These are phyloP conservation scores for Ilyonectria mors-panacis DNA, from an alignment of 2,329 filamentous ascomycete species.

Conservation along the genomic window DNA sequence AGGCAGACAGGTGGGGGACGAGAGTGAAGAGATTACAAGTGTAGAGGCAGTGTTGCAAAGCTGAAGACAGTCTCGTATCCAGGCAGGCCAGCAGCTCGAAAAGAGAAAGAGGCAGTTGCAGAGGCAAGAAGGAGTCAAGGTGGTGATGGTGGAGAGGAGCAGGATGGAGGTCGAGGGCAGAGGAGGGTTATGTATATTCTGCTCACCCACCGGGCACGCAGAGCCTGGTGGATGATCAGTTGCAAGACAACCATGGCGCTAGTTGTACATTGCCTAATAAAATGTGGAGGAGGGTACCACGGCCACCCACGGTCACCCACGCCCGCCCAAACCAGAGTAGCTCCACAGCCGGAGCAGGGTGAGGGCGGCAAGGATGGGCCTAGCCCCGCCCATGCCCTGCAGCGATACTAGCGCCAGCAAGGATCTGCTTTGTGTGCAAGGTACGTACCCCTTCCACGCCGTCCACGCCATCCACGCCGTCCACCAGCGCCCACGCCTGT, in stretches of 20 bases:
- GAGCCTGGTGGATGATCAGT: conserved; percentile 51
- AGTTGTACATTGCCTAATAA: conserved; percentile 50
- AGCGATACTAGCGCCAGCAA: conserved; percentile 45
- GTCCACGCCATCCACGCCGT: conserved; percentile 32
- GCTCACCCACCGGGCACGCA: conserved; percentile 46
- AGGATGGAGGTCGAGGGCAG: conserved; percentile 41
- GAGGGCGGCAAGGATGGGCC: conserved; percentile 35
- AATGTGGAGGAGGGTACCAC: conserved; percentile 49
- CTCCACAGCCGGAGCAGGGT: conserved; percentile 34
- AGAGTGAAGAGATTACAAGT: conserved; percentile 35
- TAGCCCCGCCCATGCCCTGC: conserved; percentile 49
- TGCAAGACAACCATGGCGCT: conserved; percentile 43
- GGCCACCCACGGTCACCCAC: conserved; percentile 43
- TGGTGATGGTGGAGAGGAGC: conserved; percentile 39
- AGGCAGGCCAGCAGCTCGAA: conserved; percentile 35
- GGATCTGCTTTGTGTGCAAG: conserved; percentile 31
- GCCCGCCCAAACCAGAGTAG: conserved; percentile 44
- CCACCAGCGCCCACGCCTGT: conserved; percentile 23
- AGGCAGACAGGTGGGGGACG: conserved; percentile 28
- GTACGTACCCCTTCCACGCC: conserved; percentile 41
- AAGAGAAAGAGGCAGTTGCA: conserved; percentile 42
- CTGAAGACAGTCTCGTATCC: conserved; percentile 29
- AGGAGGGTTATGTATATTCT: conserved; percentile 48
- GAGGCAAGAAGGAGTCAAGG: conserved; percentile 36
- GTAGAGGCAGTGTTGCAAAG: conserved; percentile 25